phyloP scores from a whole-genome alignment of 2,329 filamentous ascomycete genomes.

The Huntiella moniliformis region DNA sequence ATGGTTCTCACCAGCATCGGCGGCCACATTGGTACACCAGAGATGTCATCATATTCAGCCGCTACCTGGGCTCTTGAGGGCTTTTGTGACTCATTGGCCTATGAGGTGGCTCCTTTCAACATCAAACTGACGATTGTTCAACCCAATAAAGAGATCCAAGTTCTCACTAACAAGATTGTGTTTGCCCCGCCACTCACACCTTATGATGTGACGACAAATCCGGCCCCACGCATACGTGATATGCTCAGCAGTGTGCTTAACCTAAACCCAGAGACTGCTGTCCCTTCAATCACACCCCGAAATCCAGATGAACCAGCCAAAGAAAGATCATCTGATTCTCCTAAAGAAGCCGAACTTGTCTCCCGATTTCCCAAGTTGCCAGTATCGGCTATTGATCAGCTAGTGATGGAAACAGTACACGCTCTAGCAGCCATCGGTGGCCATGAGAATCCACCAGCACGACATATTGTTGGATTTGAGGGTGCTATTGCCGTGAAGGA shows the following conservation, averaged over 20 bases:
- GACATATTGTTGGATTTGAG: constrained; percentile 86
- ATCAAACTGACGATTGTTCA: constrained; percentile 92
- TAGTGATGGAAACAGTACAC: constrained; percentile 79
- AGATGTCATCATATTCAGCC: constrained; percentile 77
- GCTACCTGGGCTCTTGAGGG: constrained; percentile 91
- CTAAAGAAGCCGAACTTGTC: constrained; percentile 24
- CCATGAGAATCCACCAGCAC: constrained; percentile 83
- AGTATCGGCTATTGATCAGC: constrained; percentile 44
- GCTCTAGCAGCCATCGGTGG: constrained; percentile 83
- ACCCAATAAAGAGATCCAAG: constrained; percentile 79
- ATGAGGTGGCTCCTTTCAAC: constrained; percentile 93
- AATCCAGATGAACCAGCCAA: constrained; percentile 5
- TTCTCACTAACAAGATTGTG: constrained; percentile 70
- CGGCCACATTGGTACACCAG: constrained; percentile 81
- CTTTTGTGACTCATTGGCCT: constrained; percentile 86
- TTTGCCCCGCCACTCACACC: constrained; percentile 59
- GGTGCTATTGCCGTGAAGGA: constrained; percentile 78
- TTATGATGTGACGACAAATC: constrained; percentile 45
- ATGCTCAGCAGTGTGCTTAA: constrained; percentile 69
- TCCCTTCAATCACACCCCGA: constrained; percentile 15
- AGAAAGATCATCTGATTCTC: neutral
- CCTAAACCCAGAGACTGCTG: constrained; percentile 46
- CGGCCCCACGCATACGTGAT: constrained; percentile 61
- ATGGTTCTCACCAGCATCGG: constrained; percentile 79
- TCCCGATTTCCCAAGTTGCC: constrained; percentile 60